Evolutionary conservation across 2,329 filamentous ascomycete species (phyloP), one percentile per base, ranked within the genome.

Genomic region (Talaromyces sp.): DNA sequence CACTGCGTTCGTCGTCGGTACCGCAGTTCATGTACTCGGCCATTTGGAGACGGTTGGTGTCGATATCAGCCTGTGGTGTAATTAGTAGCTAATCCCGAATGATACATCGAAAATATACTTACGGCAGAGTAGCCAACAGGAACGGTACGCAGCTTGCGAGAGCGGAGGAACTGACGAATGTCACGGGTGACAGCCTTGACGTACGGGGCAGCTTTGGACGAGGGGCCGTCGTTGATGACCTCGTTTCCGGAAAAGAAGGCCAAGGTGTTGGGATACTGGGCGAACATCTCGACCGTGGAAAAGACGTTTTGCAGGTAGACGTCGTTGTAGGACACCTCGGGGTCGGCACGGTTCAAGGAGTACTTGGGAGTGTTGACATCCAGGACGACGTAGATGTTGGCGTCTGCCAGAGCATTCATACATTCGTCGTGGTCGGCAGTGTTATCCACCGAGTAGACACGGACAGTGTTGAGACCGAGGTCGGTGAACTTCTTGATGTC

Each of bases 1-100:
- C 92, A 69, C 88, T 91, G 68, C 93, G 89, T 79, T 89, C 87
- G 66, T 93, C 89, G 56, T 94, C 90, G 60, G 85, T 81, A 64
- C 93, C 93, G 73, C 93, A 97, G 85, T 96, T 96, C 87, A 97
- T 92, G 84, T 96, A 97, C 59, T 88, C 73, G 55, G 93, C 92
- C 75, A 92, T 92, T 80, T 96, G 86, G 79, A 89, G 86, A 69
- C 92, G 90, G 82, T 96, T 96, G 71, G 87, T 83, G 63, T 90
- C 83, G 61, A 96, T 90, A 78, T 96, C 92, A 64, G 92, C 93
- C 73, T 75, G 57, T 16, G 55, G 3, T 8, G 31, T 56, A 52
- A 9, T 51, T 9, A 54, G 54, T 59, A 57, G 44, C 8, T 14
- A 16, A 57, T 10, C 3, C 23, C 23, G 23, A 14, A 18, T 8